These are phyloP conservation scores for Alternaria tenuissima DNA, from an alignment of 2,329 filamentous ascomycete genomes.

Conservation along the genomic window DNA sequence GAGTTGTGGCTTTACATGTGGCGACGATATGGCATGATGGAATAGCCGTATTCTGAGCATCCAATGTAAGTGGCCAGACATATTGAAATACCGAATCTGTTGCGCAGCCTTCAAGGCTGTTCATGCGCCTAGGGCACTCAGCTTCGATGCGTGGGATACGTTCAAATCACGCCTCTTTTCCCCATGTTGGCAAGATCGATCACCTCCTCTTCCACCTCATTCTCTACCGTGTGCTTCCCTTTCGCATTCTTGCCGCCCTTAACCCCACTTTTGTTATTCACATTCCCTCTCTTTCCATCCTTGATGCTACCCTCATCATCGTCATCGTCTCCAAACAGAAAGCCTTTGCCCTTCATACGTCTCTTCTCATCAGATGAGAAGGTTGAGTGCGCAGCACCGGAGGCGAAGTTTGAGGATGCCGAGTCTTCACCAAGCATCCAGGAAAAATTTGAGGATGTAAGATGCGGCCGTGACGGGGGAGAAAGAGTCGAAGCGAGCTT, in stretches of 20 bases:
- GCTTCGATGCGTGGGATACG: not conserved
- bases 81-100: not conserved
- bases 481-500: constrained; percentile 39
- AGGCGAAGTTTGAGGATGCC: constrained; percentile 44
- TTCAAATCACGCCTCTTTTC: constrained; percentile 39
- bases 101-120: not conserved
- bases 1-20: not conserved
- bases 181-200: constrained; percentile 49
- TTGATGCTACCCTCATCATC: constrained; percentile 36
- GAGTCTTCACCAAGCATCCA: constrained; percentile 71
- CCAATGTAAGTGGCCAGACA: not conserved
- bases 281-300: constrained; percentile 33
- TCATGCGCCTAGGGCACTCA: not conserved
- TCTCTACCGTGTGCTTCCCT: constrained; percentile 33
- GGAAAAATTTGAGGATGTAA: constrained; percentile 78
- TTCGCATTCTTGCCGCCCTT: constrained; percentile 30
- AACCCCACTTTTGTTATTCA: constrained; percentile 24
- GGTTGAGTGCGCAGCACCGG: constrained; percentile 43
- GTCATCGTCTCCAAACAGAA: constrained; percentile 53
- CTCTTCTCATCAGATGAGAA: constrained; percentile 49
- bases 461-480: constrained; percentile 65
- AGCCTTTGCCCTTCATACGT: constrained; percentile 49
- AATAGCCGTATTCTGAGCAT: constrained; percentile 1
- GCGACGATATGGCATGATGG: not conserved
- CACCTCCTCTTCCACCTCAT: constrained; percentile 47